Evolutionary conservation across 495 filamentous ascomycete genomes (phyloP).

Genomic region (Clohesyomyces aquaticus): DNA sequence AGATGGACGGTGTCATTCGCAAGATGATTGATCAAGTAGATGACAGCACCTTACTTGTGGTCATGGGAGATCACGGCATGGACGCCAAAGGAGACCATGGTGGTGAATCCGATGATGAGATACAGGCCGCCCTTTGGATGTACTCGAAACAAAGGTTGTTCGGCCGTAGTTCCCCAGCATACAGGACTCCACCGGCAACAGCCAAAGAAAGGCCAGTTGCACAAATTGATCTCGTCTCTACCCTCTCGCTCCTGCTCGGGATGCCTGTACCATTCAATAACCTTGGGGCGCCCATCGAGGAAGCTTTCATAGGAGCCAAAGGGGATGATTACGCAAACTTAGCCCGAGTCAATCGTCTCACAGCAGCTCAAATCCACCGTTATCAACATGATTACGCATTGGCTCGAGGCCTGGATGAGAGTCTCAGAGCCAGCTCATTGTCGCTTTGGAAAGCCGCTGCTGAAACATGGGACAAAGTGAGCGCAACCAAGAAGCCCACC

Average conservation of each 20-base stretch:
- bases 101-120: slow-evolving; percentile 91
- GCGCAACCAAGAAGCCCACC: slow-evolving; percentile 49
- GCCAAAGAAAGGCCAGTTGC: slow-evolving; percentile 82
- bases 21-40: slow-evolving; percentile 73
- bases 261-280: slow-evolving; percentile 97
- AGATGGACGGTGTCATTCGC: slow-evolving; percentile 84
- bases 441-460: slow-evolving; percentile 63
- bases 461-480: slow-evolving; percentile 49
- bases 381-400: slow-evolving; percentile 74
- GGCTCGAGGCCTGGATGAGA: slow-evolving; percentile 65
- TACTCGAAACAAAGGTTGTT: slow-evolving; percentile 86
- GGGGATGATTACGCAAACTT: slow-evolving; percentile 75
- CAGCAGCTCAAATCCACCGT: slow-evolving; percentile 83
- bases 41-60: slow-evolving; percentile 83
- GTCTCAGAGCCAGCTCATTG: slow-evolving; percentile 57
- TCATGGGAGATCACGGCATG: slow-evolving; percentile 99
- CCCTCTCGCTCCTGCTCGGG: slow-evolving; percentile 81
- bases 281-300: slow-evolving; percentile 90
- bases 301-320: slow-evolving; percentile 76
- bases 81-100: slow-evolving; percentile 96
- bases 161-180: slow-evolving; percentile 69
- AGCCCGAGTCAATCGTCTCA: slow-evolving; percentile 70
- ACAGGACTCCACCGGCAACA: slow-evolving; percentile 65
- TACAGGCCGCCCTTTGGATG: slow-evolving; percentile 97
- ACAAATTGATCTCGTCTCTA: slow-evolving; percentile 96